These are phyloP conservation scores for Annulohypoxylon stygium DNA, from an alignment of 495 filamentous ascomycete species.

Conservation along the genomic window DNA sequence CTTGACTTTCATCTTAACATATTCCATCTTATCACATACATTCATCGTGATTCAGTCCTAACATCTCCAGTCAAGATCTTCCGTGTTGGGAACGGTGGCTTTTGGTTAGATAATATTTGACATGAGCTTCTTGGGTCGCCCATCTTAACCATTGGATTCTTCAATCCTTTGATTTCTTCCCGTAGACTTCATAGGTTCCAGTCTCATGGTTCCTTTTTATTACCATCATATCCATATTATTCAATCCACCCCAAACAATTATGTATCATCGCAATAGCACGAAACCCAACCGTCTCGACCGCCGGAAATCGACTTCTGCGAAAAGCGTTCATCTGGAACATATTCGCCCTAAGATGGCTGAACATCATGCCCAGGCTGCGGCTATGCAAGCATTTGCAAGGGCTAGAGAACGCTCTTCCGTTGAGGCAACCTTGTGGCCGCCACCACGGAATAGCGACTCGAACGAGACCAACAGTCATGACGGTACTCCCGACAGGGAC, in stretches of 20 bases:
- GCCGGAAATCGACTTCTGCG: conserved; percentile 74
- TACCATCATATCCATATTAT: conserved; percentile 16
- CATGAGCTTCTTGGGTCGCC: conserved; percentile 7
- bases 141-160: conserved; percentile 19
- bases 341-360: conserved; percentile 67
- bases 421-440: conserved; percentile 50
- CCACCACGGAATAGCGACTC: conserved; percentile 33
- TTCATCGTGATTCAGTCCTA: conserved; percentile 42
- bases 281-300: conserved; percentile 62
- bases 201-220: conserved; percentile 3
- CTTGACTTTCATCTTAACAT: conserved; percentile 26
- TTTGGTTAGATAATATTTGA: conserved; percentile 46
- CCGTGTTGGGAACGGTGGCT: conserved; percentile 24
- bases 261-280: conserved; percentile 49
- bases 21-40: conserved; percentile 43
- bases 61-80: conserved; percentile 32
- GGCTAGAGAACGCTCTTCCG: conserved; percentile 61
- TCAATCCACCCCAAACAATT: not conserved
- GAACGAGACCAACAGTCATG: conserved; percentile 7
- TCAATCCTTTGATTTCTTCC: not conserved
- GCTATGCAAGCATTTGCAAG: conserved; percentile 75
- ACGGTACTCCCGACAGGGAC: conserved; percentile 15
- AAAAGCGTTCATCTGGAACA: conserved; percentile 62
- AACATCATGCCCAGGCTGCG: conserved; percentile 74
- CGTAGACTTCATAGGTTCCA: not conserved